These are phyloP conservation scores for Rhododendron ferrugineum DNA, from an alignment of 148 eudicot species.

Conservation along the genomic window DNA sequence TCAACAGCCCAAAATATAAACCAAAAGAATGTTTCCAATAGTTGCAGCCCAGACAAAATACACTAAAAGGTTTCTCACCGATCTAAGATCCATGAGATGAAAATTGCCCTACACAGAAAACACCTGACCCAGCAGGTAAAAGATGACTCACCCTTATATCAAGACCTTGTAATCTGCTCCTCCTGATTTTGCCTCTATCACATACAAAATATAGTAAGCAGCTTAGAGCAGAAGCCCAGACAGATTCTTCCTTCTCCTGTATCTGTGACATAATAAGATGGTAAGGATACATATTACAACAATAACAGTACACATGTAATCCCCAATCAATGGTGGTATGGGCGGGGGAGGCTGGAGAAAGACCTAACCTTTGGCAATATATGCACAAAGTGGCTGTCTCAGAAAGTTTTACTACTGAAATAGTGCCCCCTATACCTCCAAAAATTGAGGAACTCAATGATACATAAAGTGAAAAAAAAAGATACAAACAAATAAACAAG, in stretches of 20 bases:
- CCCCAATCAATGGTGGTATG: background rate
- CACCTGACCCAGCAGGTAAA: background rate
- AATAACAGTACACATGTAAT: background rate
- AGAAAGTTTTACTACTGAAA: background rate
- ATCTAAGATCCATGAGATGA: background rate
- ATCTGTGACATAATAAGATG: constrained; percentile 34
- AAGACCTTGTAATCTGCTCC: constrained; percentile 83
- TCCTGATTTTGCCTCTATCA: constrained; percentile 83
- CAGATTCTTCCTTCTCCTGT: constrained; percentile 86
- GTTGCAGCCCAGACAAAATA: background rate
- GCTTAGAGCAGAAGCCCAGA: constrained; percentile 98
- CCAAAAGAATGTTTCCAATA: background rate
- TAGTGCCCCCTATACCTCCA: background rate
- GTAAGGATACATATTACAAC: background rate
- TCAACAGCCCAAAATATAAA: constrained; percentile 7
- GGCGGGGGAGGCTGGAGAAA: background rate
- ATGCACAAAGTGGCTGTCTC: background rate
- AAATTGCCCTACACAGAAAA: background rate
- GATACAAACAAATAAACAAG: background rate
- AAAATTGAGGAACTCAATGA: background rate
- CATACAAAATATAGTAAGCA: constrained; percentile 92
- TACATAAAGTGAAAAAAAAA: background rate
- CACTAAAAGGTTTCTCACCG: background rate
- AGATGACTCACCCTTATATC: constrained; percentile 74
- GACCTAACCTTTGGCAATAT: background rate